Base-by-base conservation (phyloP, 345 rosid species). In the Pugionium cornutum region DNA sequence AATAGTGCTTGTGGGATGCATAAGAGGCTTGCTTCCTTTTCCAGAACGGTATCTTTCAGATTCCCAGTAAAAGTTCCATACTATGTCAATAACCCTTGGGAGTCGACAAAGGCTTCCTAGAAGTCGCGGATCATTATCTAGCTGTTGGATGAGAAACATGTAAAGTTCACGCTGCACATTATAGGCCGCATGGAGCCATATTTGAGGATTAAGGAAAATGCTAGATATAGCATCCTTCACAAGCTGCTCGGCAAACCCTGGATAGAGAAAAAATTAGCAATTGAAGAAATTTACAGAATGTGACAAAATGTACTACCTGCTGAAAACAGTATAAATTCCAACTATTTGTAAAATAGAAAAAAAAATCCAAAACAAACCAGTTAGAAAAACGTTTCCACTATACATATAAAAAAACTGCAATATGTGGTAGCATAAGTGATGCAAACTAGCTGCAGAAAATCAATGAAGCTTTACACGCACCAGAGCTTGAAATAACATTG, bases 141-240 rank as follows among this genome's bases (percentile, higher is more conserved):
- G 85, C 58, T 84, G 91, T 70, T 89, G 91, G 68, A 86, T 64
- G 56, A 92, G 87, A 83, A 92, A 92, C 98, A 92, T 84, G 81
- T 89, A 89, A 51, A 92, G 77, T 63, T 92, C 97, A 18, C 97
- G 88, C 78, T 92, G 98, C 73, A 92, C 98, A 73, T 83, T 74
- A 67, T 87, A 92, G 60, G 54, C 66, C 10, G 95, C 86, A 76
- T 83, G 87, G 48, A 84, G 67, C 97, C 97, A 92, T 74, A 89
- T 84, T 55, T 83, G 82, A 65, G 97, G 97, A 80, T 86, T 87
- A 48, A 92, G 92, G 75, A 92, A 92, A 75, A 92, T 81, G 80
- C 83, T 79, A 69, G 91, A 81, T 72, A 89, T 80, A 62, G 91
- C 94, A 70, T 89, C 98, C 79, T 79, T 79, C 54, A 87, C 83